These are phyloP conservation scores for Withania somnifera DNA, from an alignment of 305 asterid genomes.

Conservation along the genomic window DNA sequence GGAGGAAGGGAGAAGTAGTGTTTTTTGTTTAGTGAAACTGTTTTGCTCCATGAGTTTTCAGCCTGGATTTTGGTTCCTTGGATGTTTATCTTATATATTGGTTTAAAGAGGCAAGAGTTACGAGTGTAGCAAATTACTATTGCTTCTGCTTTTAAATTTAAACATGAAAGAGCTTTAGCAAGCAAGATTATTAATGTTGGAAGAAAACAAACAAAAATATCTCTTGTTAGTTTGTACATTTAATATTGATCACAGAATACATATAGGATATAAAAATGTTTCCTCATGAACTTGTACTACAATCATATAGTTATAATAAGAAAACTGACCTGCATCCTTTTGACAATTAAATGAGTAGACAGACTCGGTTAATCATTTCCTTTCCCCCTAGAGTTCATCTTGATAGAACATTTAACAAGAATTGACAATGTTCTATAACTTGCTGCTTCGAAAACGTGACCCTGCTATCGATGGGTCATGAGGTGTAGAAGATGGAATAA, in stretches of 20 bases:
- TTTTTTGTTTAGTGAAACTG: not conserved
- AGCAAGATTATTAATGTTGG: not conserved
- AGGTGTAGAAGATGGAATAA: too few species aligned
- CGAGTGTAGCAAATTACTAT: not conserved
- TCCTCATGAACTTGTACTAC: too few species aligned
- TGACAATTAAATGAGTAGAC: too few species aligned
- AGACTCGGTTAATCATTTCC: too few species aligned
- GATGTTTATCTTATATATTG: not conserved
- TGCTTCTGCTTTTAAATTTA: not conserved
- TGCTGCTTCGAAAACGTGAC: too few species aligned
- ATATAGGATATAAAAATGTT: too few species aligned
- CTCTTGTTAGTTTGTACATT: not conserved
- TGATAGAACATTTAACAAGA: too few species aligned
- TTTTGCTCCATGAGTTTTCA: not conserved
- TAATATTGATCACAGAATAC: not conserved
- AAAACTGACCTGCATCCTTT: too few species aligned
- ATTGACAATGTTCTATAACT: too few species aligned
- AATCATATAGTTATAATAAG: too few species aligned
- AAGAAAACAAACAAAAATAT: not conserved
- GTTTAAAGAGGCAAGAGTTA: slow-evolving; percentile 1
- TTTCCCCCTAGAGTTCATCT: too few species aligned
- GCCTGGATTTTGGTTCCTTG: not conserved
- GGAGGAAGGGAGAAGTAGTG: not conserved
- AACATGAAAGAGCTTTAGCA: not conserved
- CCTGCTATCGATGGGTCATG: too few species aligned